These are phyloP conservation scores for Wallacemonas sp. DNA, from an alignment of 208 protist species.

Conservation along the genomic window DNA sequence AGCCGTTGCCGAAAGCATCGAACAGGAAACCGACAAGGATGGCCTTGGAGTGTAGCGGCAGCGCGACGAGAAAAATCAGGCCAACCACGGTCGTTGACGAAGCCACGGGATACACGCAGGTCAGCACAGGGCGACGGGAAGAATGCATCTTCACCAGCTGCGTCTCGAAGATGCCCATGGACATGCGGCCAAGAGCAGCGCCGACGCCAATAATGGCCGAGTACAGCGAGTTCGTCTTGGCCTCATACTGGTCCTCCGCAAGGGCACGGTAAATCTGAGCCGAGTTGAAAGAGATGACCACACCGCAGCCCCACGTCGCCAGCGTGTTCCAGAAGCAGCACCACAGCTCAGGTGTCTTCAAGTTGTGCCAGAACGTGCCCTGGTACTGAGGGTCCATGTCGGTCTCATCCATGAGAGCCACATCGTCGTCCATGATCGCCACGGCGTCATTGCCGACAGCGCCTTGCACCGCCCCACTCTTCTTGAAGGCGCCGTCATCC, in stretches of 20 bases:
- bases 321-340: slow-evolving; percentile 56
- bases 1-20: slow-evolving; percentile 62
- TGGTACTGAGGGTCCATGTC: slow-evolving; percentile 59
- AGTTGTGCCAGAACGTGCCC: slow-evolving; percentile 47
- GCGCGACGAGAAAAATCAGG: slow-evolving; percentile 45
- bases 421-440: slow-evolving; percentile 29
- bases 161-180: slow-evolving; percentile 50
- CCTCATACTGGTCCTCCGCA: slow-evolving; percentile 33
- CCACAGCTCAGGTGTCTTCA: slow-evolving; percentile 47
- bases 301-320: slow-evolving; percentile 59
- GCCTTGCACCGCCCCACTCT: neutral
- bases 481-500: neutral
- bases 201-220: slow-evolving; percentile 56
- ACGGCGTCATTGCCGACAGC: neutral
- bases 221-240: slow-evolving; percentile 46
- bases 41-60: slow-evolving; percentile 42
- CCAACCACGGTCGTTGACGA: slow-evolving; percentile 36
- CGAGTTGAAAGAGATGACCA: slow-evolving; percentile 65
- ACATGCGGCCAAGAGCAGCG: slow-evolving; percentile 59
- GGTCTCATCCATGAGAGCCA: slow-evolving; percentile 23
- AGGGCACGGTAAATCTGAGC: slow-evolving; percentile 61
- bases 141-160: slow-evolving; percentile 23
- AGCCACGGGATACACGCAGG: slow-evolving; percentile 37
- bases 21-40: slow-evolving; percentile 61
- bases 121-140: slow-evolving; percentile 32